A percentile compares a stretch with the other conserved stretches of the same genome.
Conservation (phyloP, 2,329 filamentous ascomycete species). For the Tolypocladium album region DNA sequence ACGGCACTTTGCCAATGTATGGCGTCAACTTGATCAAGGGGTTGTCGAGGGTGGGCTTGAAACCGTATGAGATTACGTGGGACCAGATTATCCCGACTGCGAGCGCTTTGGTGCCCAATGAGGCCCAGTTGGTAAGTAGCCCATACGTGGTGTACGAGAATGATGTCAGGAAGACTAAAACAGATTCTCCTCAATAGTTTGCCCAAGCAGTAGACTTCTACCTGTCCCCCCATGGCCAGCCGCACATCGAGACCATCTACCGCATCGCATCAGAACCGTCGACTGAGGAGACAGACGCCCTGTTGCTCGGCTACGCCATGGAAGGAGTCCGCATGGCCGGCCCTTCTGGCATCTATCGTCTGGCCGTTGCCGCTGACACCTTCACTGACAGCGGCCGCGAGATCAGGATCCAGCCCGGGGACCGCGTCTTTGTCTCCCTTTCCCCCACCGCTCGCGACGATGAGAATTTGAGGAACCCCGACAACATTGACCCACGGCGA, state of each 20-base stretch:
- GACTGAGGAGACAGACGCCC: slow-evolving; percentile 46
- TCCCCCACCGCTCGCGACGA: slow-evolving; percentile 45
- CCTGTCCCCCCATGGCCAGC: slow-evolving; percentile 43
- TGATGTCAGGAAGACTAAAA: background rate
- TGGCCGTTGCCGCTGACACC: slow-evolving; percentile 33
- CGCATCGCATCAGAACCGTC: slow-evolving; percentile 44
- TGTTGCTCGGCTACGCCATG: slow-evolving; percentile 58
- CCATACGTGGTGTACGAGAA: too few species aligned
- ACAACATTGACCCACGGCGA: slow-evolving; percentile 50
- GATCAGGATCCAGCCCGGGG: slow-evolving; percentile 42
- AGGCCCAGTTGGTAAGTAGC: slow-evolving; percentile 50
- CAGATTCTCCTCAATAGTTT: slow-evolving; percentile 33
- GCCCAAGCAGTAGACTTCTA: slow-evolving; percentile 66
- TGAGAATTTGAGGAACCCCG: slow-evolving; percentile 48
- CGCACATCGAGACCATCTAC: slow-evolving; percentile 50
- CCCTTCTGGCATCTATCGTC: slow-evolving; percentile 49
- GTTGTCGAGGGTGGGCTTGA: slow-evolving; percentile 52
- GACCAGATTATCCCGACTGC: slow-evolving; percentile 59
- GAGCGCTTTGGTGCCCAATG: slow-evolving; percentile 56
- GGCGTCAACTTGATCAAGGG: slow-evolving; percentile 56
- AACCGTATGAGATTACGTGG: slow-evolving; percentile 57
- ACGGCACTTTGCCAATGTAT: slow-evolving; percentile 48
- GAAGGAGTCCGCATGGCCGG: slow-evolving; percentile 62
- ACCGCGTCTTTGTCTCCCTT: slow-evolving; percentile 55
- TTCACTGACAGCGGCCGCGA: slow-evolving; percentile 38